These are phyloP conservation scores for Podaxis sp. DNA, from an alignment of 768 basidiomycete species.

Conservation along the genomic window DNA sequence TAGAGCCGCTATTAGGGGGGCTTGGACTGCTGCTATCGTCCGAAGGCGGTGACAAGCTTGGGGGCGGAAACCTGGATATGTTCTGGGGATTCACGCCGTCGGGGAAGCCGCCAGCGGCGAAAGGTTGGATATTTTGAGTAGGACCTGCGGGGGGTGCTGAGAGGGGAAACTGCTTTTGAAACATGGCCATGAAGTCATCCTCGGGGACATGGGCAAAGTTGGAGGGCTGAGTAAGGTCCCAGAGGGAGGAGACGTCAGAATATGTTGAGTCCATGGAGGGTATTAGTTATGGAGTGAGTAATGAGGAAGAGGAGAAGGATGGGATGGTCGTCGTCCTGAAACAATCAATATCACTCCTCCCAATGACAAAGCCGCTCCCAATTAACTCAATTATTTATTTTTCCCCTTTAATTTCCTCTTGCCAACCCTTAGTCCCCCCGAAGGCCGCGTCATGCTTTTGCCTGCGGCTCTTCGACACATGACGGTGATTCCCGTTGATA, in stretches of 20 bases:
- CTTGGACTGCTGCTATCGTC: conserved; percentile 83
- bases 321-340: conserved; percentile 9
- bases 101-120: conserved; percentile 26
- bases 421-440: conserved; percentile 7
- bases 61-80: conserved; percentile 48
- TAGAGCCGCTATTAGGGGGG: conserved; percentile 49
- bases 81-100: conserved; percentile 61
- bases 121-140: conserved; percentile 8
- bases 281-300: conserved; percentile 11
- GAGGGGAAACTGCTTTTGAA: conserved; percentile 72
- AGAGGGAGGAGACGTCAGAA: conserved; percentile 50
- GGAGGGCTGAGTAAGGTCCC: conserved; percentile 64
- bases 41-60: conserved; percentile 59
- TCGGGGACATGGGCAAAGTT: conserved; percentile 67
- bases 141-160: conserved; percentile 17
- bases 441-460: conserved; percentile 13
- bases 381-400: conserved; percentile 17
- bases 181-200: conserved; percentile 73
- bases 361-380: conserved; percentile 16
- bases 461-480: conserved; percentile 1
- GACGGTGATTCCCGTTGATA: not conserved
- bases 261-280: conserved; percentile 48
- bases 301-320: conserved; percentile 2
- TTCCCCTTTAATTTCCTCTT: not conserved
- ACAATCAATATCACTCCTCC: conserved; percentile 11